A percentile compares a stretch with the other conserved stretches of the same genome.
Conservation (phyloP, 1,284 basidiomycete species). For the Phaffia rhodozyma region DNA sequence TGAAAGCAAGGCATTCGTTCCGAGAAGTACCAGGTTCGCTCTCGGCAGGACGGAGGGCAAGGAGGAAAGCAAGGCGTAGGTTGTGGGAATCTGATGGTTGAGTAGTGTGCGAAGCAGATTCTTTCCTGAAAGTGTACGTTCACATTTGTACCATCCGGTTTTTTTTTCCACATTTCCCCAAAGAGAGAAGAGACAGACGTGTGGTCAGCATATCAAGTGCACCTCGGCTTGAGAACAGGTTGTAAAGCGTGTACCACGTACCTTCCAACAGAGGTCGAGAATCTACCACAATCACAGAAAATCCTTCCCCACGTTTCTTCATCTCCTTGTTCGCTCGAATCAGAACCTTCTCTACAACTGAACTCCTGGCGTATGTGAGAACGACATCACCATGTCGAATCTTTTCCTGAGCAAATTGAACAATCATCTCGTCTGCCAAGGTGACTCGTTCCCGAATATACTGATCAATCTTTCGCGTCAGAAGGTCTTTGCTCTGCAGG, state of each 20-base stretch:
- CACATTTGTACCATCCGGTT: neutral
- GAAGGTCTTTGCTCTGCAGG: slow-evolving; percentile 66
- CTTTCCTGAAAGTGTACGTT: slow-evolving; percentile 47
- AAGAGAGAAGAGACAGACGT: neutral
- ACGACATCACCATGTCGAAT: slow-evolving; percentile 89
- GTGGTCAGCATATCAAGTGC: neutral
- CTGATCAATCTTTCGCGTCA: slow-evolving; percentile 78
- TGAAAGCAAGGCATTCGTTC: slow-evolving; percentile 85
- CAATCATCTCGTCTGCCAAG: slow-evolving; percentile 85
- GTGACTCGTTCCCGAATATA: slow-evolving; percentile 92
- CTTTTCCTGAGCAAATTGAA: slow-evolving; percentile 75
- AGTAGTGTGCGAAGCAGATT: slow-evolving; percentile 60
- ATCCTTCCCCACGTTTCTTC: slow-evolving; percentile 53
- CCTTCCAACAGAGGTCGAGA: slow-evolving; percentile 88
- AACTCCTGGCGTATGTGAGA: slow-evolving; percentile 89
- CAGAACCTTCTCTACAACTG: slow-evolving; percentile 82
- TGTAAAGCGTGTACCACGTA: slow-evolving; percentile 26
- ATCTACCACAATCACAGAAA: slow-evolving; percentile 90
- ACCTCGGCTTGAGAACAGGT: neutral
- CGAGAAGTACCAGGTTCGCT: slow-evolving; percentile 71
- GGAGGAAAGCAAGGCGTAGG: slow-evolving; percentile 82
- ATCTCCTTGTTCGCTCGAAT: slow-evolving; percentile 53
- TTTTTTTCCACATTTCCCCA: neutral
- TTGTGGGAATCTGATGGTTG: slow-evolving; percentile 65
- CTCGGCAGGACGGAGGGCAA: slow-evolving; percentile 70